A percentile compares a stretch with the other conserved stretches of the same genome.
Conservation (phyloP, 129 eudicot genomes). For the Chrysanthemum lavandulifolium region DNA sequence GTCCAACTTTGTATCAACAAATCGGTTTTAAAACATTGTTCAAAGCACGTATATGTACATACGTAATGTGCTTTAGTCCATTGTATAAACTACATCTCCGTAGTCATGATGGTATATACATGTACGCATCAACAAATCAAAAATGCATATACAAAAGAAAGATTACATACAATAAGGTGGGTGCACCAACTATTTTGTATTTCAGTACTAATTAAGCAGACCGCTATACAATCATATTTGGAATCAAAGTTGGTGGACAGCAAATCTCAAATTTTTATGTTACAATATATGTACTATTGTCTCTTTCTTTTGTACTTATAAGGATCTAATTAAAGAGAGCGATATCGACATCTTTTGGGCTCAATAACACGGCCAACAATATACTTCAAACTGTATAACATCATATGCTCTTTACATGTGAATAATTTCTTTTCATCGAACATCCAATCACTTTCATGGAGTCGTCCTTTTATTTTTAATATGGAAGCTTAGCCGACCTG, state of each 20-base stretch:
- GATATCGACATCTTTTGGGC: conserved; percentile 21
- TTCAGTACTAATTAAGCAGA: not conserved
- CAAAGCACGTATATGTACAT: too few relatives aligned
- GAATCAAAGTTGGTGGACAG: conserved; percentile 26
- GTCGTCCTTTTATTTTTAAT: conserved; percentile 16
- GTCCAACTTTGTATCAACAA: too few relatives aligned
- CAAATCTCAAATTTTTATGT: conserved; percentile 29
- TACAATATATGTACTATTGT: conserved; percentile 24
- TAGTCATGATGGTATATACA: not conserved
- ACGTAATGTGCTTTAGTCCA: too few relatives aligned
- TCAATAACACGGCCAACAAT: conserved; percentile 16
- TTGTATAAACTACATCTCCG: too few relatives aligned
- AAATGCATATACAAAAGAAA: not conserved
- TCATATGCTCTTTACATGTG: not conserved
- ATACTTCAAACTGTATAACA: conserved; percentile 2
- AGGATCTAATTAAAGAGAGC: conserved; percentile 24
- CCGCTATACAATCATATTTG: conserved; percentile 15
- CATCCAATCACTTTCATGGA: conserved; percentile 9
- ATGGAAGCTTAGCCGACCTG: conserved; percentile 34
- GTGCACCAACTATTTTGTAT: conserved; percentile 14
- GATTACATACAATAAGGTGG: not conserved
- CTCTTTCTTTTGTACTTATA: conserved; percentile 24
- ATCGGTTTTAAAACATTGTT: too few relatives aligned
- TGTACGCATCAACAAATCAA: not conserved
- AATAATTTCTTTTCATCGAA: not conserved